Base-by-base conservation (phyloP, 1,139 yeast species). In the Taphrina communis region DNA sequence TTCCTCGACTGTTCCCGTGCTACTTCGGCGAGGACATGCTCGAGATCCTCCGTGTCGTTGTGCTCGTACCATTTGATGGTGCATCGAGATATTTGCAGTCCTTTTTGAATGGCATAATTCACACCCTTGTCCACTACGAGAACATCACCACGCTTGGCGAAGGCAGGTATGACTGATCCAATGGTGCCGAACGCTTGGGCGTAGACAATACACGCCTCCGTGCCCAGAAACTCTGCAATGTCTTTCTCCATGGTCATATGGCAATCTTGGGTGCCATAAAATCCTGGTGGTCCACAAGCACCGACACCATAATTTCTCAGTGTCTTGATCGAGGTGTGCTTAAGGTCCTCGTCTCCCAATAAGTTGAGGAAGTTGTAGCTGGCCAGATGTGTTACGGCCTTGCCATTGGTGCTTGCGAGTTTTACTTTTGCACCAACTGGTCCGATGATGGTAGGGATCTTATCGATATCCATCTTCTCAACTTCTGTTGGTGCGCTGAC, bases 281-380 rank as follows among this genome's bases (percentile, higher is more conserved):
- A 94, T 71, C 96, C 96, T 55, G 98, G 97, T 1, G 99, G 98
- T 39, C 98, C 97, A 82, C 99, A 94, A 0, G 98, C 95, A 72
- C 99, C 99, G 65, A 94, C 98, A 76, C 99, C 99, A 70, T 89
- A 86, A 69, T 82, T 82, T 60, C 82, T 81, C 71, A 94, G 87
- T 41, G 86, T 83, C 39, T 80, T 77, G 70, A 84, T 82, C 5
- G 94, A 92, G 19, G 82, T 84, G n/a, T 81, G 78, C 70, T 81
- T 81, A 51, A 92, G 81, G 19, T 73, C 77, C 19, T 79, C 78
- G 73, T 84, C 80, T 57, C 79, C 78, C 67, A 86, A 83, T 76
- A 89, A 80, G 74, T 85, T 83, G 74, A 91, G 82, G 75, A 92
- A 82, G 76, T 91, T 90, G 72, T 84, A 79, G 14, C 80, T 74